Conservation (phyloP, 495 filamentous ascomycete genomes). For the Penicillium diatomitis region DNA sequence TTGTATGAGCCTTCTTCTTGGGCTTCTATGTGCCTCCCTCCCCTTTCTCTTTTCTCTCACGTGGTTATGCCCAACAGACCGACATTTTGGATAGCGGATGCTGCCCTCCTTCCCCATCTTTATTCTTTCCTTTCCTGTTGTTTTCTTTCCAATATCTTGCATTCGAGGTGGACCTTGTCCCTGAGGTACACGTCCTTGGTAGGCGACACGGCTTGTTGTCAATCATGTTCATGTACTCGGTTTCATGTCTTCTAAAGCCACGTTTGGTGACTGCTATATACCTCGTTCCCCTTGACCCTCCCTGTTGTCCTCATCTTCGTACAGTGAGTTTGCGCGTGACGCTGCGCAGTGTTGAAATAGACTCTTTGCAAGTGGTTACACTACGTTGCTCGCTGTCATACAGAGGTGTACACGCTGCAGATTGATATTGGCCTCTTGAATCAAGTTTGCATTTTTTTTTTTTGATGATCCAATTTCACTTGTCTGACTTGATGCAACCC, state of each 20-base stretch:
- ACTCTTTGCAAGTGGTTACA: background rate
- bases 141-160: conserved; percentile 11
- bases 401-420: conserved; percentile 7
- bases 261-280: background rate
- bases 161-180: conserved; percentile 19
- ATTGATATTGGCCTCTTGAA: conserved; percentile 13
- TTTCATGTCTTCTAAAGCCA: too few relatives aligned
- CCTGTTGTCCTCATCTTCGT: too few relatives aligned
- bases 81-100: conserved; percentile 21
- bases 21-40: conserved; percentile 11
- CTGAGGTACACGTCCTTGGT: background rate
- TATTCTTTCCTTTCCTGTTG: conserved; percentile 8
- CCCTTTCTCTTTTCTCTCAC: conserved; percentile 20
- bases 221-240: too few relatives aligned
- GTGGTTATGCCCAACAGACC: conserved; percentile 19
- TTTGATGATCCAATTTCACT: conserved; percentile 1
- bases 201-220: too few relatives aligned
- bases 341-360: conserved; percentile 18
- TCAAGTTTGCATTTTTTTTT: conserved; percentile 9
- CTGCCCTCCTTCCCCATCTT: conserved; percentile 7
- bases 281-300: background rate
- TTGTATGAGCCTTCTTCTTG: conserved; percentile 2
- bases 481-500: background rate
- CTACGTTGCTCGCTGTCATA: too few relatives aligned
- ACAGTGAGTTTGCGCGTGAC: background rate